Evolutionary conservation across 2,329 filamentous ascomycete genomes (phyloP), one percentile per base, ranked within the genome.

Genomic region (Davidsoniella neocaledoniae): DNA sequence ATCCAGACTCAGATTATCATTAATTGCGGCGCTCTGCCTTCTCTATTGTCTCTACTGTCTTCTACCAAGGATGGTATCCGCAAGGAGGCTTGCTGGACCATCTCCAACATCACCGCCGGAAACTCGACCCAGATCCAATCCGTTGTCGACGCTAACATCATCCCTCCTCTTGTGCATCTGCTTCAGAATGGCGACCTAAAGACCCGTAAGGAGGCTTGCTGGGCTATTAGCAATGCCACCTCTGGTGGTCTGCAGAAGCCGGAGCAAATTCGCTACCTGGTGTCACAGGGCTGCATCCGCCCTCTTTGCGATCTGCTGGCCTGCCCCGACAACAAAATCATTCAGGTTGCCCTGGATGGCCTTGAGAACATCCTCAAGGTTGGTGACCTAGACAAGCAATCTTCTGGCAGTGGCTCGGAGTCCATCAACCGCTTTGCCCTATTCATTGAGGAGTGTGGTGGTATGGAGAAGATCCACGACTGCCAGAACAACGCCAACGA

Each of bases 401-500:
- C 87, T 55, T 76, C 80, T 55, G 82, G 81, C 58, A 81, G 81
- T 51, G 79, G 76, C 53, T 70, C 74, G 48, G 83, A 90, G 56
- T 76, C 79, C 46, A 86, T 98, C 70, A 98, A 98, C 79, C 83
- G 86, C 57, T 98, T 94, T 61, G 91, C 91, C 43, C 77, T 98
- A 56, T 96, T 94, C 69, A 98, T 98, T 58, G 91, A 98, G 69
- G 91, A 98, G 68, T 94, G 88, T 58, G 86, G 87, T 61, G 91
- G 91, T 57, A 98, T 98, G 91, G 91, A 96, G 73, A 96, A 96
- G 81, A 96, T 98, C 59, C 91, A 98, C 70, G 90, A 96, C 60
- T 96, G 91, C 77, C 91, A 98, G 74, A 95, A 93, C 73, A 98
- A 98, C 61, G 90, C 90, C 72, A 98, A 98, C 69, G 91, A 98